Percentiles rank a stretch among this genome's conserved stretches.
Evolutionary conservation across 2,329 filamentous ascomycete genomes (phyloP).

Genomic region (Pseudocercospora ulei): DNA sequence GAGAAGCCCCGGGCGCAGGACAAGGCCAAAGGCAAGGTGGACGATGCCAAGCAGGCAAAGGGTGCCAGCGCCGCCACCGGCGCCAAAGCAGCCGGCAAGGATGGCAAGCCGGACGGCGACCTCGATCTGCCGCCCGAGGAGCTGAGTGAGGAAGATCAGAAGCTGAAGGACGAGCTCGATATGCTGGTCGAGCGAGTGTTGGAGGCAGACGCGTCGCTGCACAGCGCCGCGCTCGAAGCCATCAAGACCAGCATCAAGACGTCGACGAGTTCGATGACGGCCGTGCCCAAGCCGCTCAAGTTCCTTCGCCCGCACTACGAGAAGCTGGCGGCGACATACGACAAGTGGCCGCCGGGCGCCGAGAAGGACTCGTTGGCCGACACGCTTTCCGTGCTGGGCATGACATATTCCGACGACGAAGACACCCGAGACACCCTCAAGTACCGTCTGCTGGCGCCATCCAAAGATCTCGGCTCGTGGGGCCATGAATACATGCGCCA

Average conservation of each 20-base stretch:
- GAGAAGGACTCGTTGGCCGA: conserved; percentile 87
- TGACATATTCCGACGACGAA: conserved; percentile 91
- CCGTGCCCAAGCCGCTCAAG: conserved; percentile 95
- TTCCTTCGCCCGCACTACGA: conserved; percentile 96
- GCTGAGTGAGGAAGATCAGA: conserved; percentile 93
- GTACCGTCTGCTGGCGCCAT: conserved; percentile 80
- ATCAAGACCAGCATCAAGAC: conserved; percentile 99
- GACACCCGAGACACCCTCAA: conserved; percentile 92
- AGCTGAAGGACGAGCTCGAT: conserved; percentile 94
- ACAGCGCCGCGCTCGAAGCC: conserved; percentile 83
- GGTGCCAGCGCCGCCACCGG: conserved; percentile 40
- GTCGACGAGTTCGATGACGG: conserved; percentile 98
- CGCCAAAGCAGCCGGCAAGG: conserved; percentile 49
- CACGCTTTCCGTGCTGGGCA: conserved; percentile 91
- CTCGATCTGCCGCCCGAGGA: conserved; percentile 67
- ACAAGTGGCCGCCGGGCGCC: conserved; percentile 72
- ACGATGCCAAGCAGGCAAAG: conserved; percentile 55
- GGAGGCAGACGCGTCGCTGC: conserved; percentile 75
- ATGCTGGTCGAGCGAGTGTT: conserved; percentile 94
- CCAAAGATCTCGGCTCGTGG: conserved; percentile 91
- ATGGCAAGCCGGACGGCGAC: conserved; percentile 67
- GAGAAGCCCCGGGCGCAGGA: conserved; percentile 74
- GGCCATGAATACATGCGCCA: conserved; percentile 97
- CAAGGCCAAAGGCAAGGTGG: conserved; percentile 92
- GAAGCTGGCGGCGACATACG: conserved; percentile 75